Conservation (phyloP, 2,329 filamentous ascomycete species). For the Pseudogymnoascus sp. region DNA sequence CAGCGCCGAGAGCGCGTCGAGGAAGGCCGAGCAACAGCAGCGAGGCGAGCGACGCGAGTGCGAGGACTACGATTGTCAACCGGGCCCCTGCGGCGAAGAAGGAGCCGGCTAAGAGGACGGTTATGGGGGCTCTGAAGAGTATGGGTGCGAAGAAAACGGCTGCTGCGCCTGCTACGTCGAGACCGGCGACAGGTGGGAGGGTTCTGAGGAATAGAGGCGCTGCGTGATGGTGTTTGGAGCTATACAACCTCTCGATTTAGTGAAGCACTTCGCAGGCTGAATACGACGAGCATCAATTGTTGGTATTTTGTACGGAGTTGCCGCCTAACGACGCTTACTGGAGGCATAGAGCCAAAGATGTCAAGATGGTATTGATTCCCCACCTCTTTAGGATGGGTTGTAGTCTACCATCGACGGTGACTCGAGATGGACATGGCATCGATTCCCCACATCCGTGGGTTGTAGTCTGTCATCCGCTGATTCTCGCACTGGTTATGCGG, state of each 20-base stretch:
- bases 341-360: neutral
- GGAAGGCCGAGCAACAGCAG: conserved; percentile 53
- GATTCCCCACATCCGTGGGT: neutral
- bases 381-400: neutral
- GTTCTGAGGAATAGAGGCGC: conserved; percentile 47
- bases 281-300: neutral
- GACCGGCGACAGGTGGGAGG: conserved; percentile 37
- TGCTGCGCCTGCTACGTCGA: conserved; percentile 35
- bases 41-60: conserved; percentile 57
- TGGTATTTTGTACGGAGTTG: neutral
- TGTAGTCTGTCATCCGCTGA: neutral
- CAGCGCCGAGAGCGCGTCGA: conserved; percentile 39
- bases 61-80: conserved; percentile 47
- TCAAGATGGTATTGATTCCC: neutral
- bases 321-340: neutral
- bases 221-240: neutral
- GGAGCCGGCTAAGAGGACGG: conserved; percentile 43
- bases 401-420: neutral
- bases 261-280: neutral
- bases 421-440: neutral
- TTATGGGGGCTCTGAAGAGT: conserved; percentile 45
- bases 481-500: neutral
- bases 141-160: conserved; percentile 45
- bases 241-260: neutral
- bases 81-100: conserved; percentile 30